phyloP scores from a whole-genome alignment of 306 rosid genomes.

The Luffa acutangula region DNA sequence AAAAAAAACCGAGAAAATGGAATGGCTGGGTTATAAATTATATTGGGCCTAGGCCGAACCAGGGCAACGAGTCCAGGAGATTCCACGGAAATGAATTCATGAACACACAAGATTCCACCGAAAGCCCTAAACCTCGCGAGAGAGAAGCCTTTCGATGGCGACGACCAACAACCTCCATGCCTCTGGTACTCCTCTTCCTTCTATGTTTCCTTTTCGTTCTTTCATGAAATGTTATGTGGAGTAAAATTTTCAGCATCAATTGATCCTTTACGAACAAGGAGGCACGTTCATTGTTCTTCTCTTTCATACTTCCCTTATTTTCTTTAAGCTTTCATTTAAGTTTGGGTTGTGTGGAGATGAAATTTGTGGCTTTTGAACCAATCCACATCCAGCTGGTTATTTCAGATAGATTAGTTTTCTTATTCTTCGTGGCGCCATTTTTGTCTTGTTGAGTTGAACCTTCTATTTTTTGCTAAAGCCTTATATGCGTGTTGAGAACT shows the following conservation, averaged over 20 bases:
- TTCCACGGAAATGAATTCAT: background rate
- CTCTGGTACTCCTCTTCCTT: background rate
- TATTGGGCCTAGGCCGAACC: background rate
- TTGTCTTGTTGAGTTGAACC: background rate
- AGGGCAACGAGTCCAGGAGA: background rate
- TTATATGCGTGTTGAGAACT: background rate
- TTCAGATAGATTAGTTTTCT: background rate
- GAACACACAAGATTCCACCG: background rate
- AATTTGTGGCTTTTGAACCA: background rate
- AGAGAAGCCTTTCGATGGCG: background rate
- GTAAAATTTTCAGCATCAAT: background rate
- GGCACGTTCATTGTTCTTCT: background rate
- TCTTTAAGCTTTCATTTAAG: background rate
- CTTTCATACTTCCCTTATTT: background rate
- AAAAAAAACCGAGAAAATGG: too few relatives aligned
- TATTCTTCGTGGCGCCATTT: background rate
- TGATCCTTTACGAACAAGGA: background rate
- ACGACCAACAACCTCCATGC: background rate
- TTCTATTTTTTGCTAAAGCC: background rate
- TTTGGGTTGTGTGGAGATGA: background rate
- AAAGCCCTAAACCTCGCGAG: background rate
- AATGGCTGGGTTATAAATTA: background rate
- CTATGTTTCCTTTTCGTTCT: background rate
- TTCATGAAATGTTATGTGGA: background rate
- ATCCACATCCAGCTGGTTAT: background rate